Base-by-base conservation (phyloP, 495 filamentous ascomycete genomes). In the Penicillium verhagenii region DNA sequence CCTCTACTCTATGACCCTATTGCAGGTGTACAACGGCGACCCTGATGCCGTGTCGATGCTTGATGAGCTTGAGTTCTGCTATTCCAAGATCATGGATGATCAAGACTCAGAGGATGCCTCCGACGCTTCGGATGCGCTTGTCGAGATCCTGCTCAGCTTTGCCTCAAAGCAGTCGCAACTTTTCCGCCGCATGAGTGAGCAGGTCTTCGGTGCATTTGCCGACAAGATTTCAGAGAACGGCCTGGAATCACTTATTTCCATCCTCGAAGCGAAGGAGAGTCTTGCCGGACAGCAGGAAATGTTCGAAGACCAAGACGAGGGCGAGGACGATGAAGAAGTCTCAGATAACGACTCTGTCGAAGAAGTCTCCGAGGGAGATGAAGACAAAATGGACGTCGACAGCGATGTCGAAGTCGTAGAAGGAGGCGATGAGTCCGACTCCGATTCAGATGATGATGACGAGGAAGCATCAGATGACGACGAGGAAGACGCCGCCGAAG, bases 11-110 rank as follows among this genome's bases (percentile, higher is more conserved):
- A 78, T 96, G 52, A 86, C 87, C 2, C 82, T 97, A 44, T 70
- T 97, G 26, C 90, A 96, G 63, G 79, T 96, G n/a, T 93, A 94
- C 72, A 88, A 91, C 61, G 89, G 88, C 18, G 90, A 95, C 52
- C 79, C 87, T 0, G 94, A 97, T 59, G 89, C 92, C 6, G 77
- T 91, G 1, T 80, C 79, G 3, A 83, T 92, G 56, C 78, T 94
- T 6, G 80, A 87, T 16, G 91, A 96, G 60, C 68, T 96, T 9
- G 80, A 86, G 44, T 74, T 83, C 39, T 89, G 85, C 67, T 90
- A 87, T 56, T 76, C 88, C 44, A 86, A 86, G 50, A 72, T 78
- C 70, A 81, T 68, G 64, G 81, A 60, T 29, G 74, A 70, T 49
- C 69, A 61, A 64, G 74, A 63, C 39, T 65, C 64, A 1, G 68